phyloP scores from a whole-genome alignment of 306 rosid species.

The Glycine soja region DNA sequence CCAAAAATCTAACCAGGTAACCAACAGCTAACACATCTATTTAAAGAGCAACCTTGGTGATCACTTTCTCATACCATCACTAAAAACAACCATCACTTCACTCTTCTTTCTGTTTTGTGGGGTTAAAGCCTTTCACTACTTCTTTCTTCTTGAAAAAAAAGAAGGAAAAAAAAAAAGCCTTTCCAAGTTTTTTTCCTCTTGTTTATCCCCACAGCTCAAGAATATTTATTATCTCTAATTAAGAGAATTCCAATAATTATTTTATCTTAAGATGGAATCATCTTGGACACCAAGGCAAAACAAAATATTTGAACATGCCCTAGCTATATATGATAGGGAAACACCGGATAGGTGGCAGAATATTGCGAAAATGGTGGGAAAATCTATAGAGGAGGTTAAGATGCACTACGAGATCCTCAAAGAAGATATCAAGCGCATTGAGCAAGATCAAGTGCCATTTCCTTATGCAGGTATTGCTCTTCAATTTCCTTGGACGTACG shows the following conservation, averaged over 20 bases:
- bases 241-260: too few relatives aligned
- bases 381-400: conserved; percentile 76
- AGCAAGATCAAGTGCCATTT: conserved; percentile 70
- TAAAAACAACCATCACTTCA: too few relatives aligned
- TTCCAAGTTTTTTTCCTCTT: too few relatives aligned
- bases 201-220: too few relatives aligned
- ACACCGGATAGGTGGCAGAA: conserved; percentile 84
- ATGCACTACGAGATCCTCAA: conserved; percentile 76
- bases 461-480: conserved; percentile 43
- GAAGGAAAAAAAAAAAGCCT: too few relatives aligned
- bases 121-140: too few relatives aligned
- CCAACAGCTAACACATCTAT: conserved; percentile 38
- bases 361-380: conserved; percentile 72
- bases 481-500: too few relatives aligned
- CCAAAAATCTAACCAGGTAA: conserved; percentile 30
- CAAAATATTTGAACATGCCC: conserved; percentile 74
- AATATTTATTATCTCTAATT: too few relatives aligned
- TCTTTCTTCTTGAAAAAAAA: too few relatives aligned
- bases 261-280: conserved; percentile 50
- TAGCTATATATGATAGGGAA: conserved; percentile 72
- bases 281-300: conserved; percentile 73
- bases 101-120: too few relatives aligned
- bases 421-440: conserved; percentile 72
- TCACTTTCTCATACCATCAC: conserved; percentile 51
- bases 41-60: conserved; percentile 57